Percentiles rank a stretch among this genome's conserved stretches.
These are phyloP conservation scores for Saksenaea oblongispora DNA, from an alignment of 371 early-diverging fungal genomes.

Conservation along the genomic window DNA sequence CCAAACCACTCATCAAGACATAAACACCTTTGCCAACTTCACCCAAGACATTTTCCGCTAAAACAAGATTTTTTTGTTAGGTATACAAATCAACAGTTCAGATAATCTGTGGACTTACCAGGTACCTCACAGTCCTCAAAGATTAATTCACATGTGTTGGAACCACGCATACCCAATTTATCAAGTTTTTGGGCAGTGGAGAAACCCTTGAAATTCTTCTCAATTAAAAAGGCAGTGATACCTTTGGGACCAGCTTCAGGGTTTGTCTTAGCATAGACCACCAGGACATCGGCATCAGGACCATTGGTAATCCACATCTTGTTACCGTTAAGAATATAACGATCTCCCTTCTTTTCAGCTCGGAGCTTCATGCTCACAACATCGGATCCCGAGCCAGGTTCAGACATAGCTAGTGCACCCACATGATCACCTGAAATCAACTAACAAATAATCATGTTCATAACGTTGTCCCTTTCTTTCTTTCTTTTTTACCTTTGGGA, in stretches of 20 bases:
- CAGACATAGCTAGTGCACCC: slow-evolving; percentile 97
- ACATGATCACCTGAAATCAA: slow-evolving; percentile 90
- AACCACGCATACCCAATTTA: slow-evolving; percentile 97
- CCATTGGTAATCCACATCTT: slow-evolving; percentile 99
- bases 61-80: background rate
- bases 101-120: no score
- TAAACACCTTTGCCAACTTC: slow-evolving; percentile 91
- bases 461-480: background rate
- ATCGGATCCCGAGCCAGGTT: slow-evolving; percentile 91
- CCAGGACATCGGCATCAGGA: slow-evolving; percentile 90
- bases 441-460: slow-evolving; percentile 10
- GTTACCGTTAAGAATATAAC: slow-evolving; percentile 82
- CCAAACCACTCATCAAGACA: slow-evolving; percentile 95
- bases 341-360: slow-evolving; percentile 85
- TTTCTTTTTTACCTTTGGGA: slow-evolving; percentile 65
- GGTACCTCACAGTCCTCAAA: slow-evolving; percentile 96
- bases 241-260: slow-evolving; percentile 79
- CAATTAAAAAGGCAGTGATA: slow-evolving; percentile 94
- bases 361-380: slow-evolving; percentile 92
- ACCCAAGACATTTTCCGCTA: slow-evolving; percentile 88
- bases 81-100: background rate
- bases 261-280: slow-evolving; percentile 95
- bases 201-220: slow-evolving; percentile 91
- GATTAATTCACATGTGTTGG: slow-evolving; percentile 94
- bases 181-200: slow-evolving; percentile 88